Base-by-base conservation (phyloP, 495 filamentous ascomycete species). In the Xylaria sp. region DNA sequence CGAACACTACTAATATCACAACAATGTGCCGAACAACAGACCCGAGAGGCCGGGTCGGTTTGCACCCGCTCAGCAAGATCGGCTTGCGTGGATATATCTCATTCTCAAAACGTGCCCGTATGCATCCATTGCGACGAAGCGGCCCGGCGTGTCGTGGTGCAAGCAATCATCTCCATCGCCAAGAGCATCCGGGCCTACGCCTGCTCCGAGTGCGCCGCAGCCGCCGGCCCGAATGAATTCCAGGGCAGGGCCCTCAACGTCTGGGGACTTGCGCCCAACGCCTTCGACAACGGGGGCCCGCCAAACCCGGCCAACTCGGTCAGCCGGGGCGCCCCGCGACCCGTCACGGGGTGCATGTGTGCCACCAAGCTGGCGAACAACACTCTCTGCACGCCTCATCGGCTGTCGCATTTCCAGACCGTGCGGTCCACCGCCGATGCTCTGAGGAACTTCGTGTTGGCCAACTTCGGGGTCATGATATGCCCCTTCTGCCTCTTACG, bases 321-420 rank as follows among this genome's bases (percentile, higher is more conserved):
- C n/a, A n/a, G n/a, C n/a, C n/a, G n/a, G n/a, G n/a, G n/a, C n/a
- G n/a, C n/a, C n/a, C n/a, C n/a, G n/a, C n/a, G n/a, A 0, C 44
- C 35, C 4, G 5, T 72, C 0, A 74, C 69, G 9, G 75, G 75
- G 0, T 77, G 75, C 48, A 14, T 21, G 2, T 77, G 75, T 58
- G 59, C 40, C 0, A 9, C 9, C 12, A 76, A 76, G 44, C 1
- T 76, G 0, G 2, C 74, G 1, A 70, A 58, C 2, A 69, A 61
- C 3, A 17, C 33, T 14, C 26, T 75, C 3, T 77, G 75, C 71
- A 64, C 11, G 6, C 59, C 73, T 2, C 75, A 77, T 50, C 63
- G 75, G 4, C 33, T 74, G 0, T 6, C 58, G 44, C 57, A 71
- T 21, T 12, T 70, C 5, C 21, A 69, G 14, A 43, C 64, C 0